A percentile compares a stretch with the other conserved stretches of the same genome.
These are phyloP conservation scores for Trichocomaceae sp. DNA, from an alignment of 2,329 filamentous ascomycete genomes.

Conservation along the genomic window DNA sequence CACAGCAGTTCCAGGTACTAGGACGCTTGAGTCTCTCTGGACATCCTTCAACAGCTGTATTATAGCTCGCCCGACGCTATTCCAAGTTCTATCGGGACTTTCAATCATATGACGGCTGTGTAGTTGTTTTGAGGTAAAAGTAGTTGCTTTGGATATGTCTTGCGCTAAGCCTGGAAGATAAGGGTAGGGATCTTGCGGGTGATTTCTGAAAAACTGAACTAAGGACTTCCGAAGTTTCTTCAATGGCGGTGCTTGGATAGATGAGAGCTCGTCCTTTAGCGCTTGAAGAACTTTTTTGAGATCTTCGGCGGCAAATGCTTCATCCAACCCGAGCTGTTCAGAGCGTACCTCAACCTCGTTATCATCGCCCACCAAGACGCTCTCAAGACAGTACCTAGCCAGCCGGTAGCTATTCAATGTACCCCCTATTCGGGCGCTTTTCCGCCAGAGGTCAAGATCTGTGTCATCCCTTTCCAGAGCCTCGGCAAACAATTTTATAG, in stretches of 20 bases:
- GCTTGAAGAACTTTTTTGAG: slow-evolving; percentile 44
- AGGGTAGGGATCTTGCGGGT: slow-evolving; percentile 47
- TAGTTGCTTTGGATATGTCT: slow-evolving; percentile 20
- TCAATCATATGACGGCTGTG: slow-evolving; percentile 32
- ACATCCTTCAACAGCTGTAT: slow-evolving; percentile 39
- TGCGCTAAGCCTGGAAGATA: slow-evolving; percentile 35
- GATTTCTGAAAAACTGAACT: slow-evolving; percentile 46
- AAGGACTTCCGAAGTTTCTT: slow-evolving; percentile 47
- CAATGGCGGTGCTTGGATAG: slow-evolving; percentile 43
- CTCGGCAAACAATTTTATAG: slow-evolving; percentile 52
- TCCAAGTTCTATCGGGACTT: slow-evolving; percentile 37
- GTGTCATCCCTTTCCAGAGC: slow-evolving; percentile 60
- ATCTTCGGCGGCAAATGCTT: slow-evolving; percentile 48
- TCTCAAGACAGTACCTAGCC: slow-evolving; percentile 57
- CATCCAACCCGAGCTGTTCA: slow-evolving; percentile 53
- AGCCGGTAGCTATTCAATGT: slow-evolving; percentile 54
- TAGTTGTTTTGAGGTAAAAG: slow-evolving; percentile 16
- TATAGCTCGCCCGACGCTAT: slow-evolving; percentile 44
- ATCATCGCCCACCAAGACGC: slow-evolving; percentile 56
- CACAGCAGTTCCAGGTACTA: slow-evolving; percentile 35
- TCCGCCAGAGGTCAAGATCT: slow-evolving; percentile 58
- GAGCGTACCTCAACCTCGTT: slow-evolving; percentile 49
- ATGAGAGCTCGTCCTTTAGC: slow-evolving; percentile 51
- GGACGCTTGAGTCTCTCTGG: slow-evolving; percentile 24
- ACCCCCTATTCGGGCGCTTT: slow-evolving; percentile 52